These are phyloP conservation scores for Xylaria sp. DNA, from an alignment of 495 filamentous ascomycete genomes.

Conservation along the genomic window DNA sequence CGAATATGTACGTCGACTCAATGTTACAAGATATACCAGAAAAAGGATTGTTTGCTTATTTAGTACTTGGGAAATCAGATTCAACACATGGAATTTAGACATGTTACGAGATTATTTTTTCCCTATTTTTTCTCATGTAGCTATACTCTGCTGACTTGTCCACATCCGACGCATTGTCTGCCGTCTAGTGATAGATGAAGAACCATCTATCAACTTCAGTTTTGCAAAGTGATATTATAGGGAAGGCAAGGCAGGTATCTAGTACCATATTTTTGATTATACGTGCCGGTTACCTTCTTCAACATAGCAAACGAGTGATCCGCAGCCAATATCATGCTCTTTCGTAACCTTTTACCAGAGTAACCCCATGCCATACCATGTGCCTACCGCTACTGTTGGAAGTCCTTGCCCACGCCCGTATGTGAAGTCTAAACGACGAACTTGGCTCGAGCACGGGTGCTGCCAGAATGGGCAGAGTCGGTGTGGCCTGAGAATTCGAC, in stretches of 20 bases:
- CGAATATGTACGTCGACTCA: not conserved
- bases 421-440: slow-evolving; percentile 69
- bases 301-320: slow-evolving; percentile 4
- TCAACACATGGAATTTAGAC: not conserved
- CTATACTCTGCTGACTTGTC: not conserved
- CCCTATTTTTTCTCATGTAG: not conserved
- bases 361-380: not conserved
- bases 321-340: not conserved
- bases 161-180: not conserved
- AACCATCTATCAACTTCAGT: not conserved
- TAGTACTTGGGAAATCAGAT: not conserved
- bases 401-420: not conserved
- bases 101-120: slow-evolving; percentile 1
- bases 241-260: slow-evolving; percentile 14
- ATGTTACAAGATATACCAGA: not conserved
- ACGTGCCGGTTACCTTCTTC: slow-evolving; percentile 2
- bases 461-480: slow-evolving; percentile 88
- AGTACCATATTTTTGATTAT: not conserved
- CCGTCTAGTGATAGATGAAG: not conserved
- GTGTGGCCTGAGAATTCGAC: slow-evolving; percentile 98
- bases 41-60: not conserved
- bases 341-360: not conserved
- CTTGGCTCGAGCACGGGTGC: slow-evolving; percentile 95
- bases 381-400: not conserved
- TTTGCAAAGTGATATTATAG: slow-evolving; percentile 2